Evolutionary conservation across 805 yeast genomes (phyloP).

Genomic region (Soucietia sequanensis): DNA sequence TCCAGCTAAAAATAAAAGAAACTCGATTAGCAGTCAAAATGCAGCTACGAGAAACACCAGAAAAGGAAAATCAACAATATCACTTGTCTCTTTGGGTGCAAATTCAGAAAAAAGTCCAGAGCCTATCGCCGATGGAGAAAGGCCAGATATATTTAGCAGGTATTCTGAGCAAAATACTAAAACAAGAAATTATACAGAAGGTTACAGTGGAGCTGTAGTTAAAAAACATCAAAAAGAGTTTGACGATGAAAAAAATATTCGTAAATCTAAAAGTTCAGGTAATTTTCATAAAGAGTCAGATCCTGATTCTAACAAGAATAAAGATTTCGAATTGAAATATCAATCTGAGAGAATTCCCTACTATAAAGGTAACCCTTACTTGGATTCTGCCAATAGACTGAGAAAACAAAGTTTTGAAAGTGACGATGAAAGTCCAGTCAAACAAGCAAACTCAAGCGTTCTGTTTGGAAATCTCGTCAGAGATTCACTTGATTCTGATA

Average conservation of each 20-base stretch:
- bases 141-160: slow-evolving; percentile 2
- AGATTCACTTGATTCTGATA: slow-evolving; percentile 11
- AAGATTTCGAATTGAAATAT: slow-evolving; percentile 11
- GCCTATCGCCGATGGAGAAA: background rate
- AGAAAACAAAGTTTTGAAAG: slow-evolving; percentile 1
- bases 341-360: slow-evolving; percentile 22
- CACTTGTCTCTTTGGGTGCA: slow-evolving; percentile 12
- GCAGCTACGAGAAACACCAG: slow-evolving; percentile 4
- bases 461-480: too few relatives aligned
- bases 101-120: background rate
- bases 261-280: slow-evolving; percentile 37
- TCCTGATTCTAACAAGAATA: slow-evolving; percentile 7
- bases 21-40: slow-evolving; percentile 12
- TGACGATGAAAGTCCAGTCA: background rate
- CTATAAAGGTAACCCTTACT: slow-evolving; percentile 24
- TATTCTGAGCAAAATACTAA: background rate
- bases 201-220: too few relatives aligned
- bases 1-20: slow-evolving; percentile 10
- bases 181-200: slow-evolving; percentile 4
- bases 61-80: slow-evolving; percentile 21
- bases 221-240: background rate
- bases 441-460: slow-evolving; percentile 1
- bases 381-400: slow-evolving; percentile 10
- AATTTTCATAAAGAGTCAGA: slow-evolving; percentile 20
- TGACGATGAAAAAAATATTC: slow-evolving; percentile 9